Base-by-base conservation (phyloP, 169 alveolate species). In the Cryptosporidium meleagridis region DNA sequence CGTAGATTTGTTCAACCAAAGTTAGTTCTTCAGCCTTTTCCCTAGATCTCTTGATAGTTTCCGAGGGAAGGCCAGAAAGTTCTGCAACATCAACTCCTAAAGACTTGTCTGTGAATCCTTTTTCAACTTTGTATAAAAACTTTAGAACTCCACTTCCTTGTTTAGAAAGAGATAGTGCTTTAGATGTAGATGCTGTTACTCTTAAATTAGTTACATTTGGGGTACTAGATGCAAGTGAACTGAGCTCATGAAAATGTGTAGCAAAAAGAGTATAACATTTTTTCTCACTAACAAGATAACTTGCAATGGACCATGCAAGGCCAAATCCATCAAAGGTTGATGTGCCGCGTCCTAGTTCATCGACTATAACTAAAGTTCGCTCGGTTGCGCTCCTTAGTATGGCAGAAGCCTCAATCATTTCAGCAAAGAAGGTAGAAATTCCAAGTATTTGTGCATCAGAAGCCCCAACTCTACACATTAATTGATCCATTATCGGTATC, bases 321-420 rank as follows among this genome's bases (percentile, higher is more conserved):
- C 99, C 99, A 92, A 97, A 96, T 3, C 99, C 99, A 59, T 94
- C 99, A 86, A 93, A 93, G 4, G 99, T 97, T 3, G 99, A 96
- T 21, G 99, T 98, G 1, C 99, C 99, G 84, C 99, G 95, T 26
- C 99, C 99, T 21, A 98, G 93, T 91, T 98, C 99, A 91, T 98
- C 99, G 68, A 98, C 97, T 45, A 98, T 94, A 37, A 97, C 97
- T 62, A 98, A 89, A 41, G 98, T 94, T 55, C 94, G 93, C 58
- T 91, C 92, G 59, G 97, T 97, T 1, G 99, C 99, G 44, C 96
- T 95, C 91, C 96, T 95, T 23, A 97, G 92, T 94, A 97, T 96
- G 23, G 97, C 96, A 0, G 98, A 93, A 21, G 98, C 98, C 85
- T 98, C 99, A 33, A 97, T 95, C 99, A 98, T 98, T 94, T 98